Percentiles rank a stretch among this genome's conserved stretches.
Conservation (phyloP, 1,139 yeast genomes). For the Pichia sp. region DNA sequence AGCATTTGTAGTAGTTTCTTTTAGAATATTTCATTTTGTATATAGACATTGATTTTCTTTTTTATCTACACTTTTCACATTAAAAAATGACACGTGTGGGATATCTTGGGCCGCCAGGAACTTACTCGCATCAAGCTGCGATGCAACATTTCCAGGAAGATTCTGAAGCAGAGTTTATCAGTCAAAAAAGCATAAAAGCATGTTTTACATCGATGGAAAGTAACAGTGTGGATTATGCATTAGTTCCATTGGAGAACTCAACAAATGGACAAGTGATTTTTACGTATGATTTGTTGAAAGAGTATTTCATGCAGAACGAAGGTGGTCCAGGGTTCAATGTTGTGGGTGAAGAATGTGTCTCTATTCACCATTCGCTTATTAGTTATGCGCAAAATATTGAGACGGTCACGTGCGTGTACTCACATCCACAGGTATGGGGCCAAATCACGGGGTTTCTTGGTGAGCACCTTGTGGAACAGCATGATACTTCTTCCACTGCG, state of each 20-base stretch:
- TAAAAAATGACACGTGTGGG: slow-evolving; percentile 41
- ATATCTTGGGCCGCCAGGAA: slow-evolving; percentile 83
- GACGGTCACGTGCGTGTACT: slow-evolving; percentile 54
- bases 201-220: slow-evolving; percentile 54
- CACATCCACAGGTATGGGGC: slow-evolving; percentile 99
- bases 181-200: slow-evolving; percentile 48
- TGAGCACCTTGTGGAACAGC: slow-evolving; percentile 30
- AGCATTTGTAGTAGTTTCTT: too few species aligned
- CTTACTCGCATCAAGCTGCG: slow-evolving; percentile 88
- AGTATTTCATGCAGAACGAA: slow-evolving; percentile 40
- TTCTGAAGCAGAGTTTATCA: slow-evolving; percentile 28
- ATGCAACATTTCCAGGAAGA: slow-evolving; percentile 59
- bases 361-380: slow-evolving; percentile 74
- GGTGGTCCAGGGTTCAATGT: slow-evolving; percentile 38
- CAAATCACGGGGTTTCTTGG: slow-evolving; percentile 65
- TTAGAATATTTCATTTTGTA: too few species aligned
- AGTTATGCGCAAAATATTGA: slow-evolving; percentile 41
- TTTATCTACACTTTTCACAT: not conserved
- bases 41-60: too few species aligned
- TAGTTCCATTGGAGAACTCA: slow-evolving; percentile 92
- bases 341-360: slow-evolving; percentile 74
- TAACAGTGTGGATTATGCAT: slow-evolving; percentile 54
- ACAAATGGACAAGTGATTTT: slow-evolving; percentile 90
- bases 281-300: slow-evolving; percentile 76
- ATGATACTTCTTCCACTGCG: slow-evolving; percentile 76